A percentile compares a stretch with the other conserved stretches of the same genome.
phyloP scores from a whole-genome alignment of 805 yeast genomes.

The Yamadazyma takamatsuzukensis region DNA sequence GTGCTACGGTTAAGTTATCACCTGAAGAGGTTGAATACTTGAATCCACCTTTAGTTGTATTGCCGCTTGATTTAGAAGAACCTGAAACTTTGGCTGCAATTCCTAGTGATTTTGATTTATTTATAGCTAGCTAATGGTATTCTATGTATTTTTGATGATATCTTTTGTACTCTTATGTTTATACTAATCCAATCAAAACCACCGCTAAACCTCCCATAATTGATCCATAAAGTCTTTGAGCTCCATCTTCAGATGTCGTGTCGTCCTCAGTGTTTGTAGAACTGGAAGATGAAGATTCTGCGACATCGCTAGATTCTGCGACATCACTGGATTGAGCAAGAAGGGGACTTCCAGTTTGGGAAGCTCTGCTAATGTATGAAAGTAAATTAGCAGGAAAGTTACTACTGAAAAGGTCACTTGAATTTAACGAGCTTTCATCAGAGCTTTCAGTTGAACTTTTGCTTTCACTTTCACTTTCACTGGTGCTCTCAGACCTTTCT shows the following conservation, averaged over 20 bases:
- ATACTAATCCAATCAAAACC: neutral
- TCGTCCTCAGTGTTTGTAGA: conserved; percentile 1
- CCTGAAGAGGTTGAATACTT: too few species aligned
- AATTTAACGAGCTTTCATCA: neutral
- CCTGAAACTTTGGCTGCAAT: too few species aligned
- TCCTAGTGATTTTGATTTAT: too few species aligned
- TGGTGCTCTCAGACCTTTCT: neutral
- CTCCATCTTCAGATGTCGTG: conserved; percentile 6
- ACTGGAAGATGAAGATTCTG: conserved; percentile 2
- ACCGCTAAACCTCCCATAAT: neutral
- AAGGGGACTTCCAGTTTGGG: too few species aligned
- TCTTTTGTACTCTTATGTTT: too few species aligned
- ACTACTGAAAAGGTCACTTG: neutral
- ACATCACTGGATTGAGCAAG: too few species aligned
- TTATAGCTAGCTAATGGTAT: too few species aligned
- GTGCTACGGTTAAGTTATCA: too few species aligned
- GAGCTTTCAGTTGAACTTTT: neutral
- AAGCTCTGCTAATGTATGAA: conserved; percentile 5
- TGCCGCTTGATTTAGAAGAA: too few species aligned
- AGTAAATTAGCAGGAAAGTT: conserved; percentile 4
- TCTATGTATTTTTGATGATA: too few species aligned
- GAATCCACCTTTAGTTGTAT: too few species aligned
- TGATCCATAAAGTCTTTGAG: conserved; percentile 3
- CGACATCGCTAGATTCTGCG: neutral
- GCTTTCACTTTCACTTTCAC: neutral